phyloP scores from a whole-genome alignment of 345 rosid species.

The Pistacia vera region DNA sequence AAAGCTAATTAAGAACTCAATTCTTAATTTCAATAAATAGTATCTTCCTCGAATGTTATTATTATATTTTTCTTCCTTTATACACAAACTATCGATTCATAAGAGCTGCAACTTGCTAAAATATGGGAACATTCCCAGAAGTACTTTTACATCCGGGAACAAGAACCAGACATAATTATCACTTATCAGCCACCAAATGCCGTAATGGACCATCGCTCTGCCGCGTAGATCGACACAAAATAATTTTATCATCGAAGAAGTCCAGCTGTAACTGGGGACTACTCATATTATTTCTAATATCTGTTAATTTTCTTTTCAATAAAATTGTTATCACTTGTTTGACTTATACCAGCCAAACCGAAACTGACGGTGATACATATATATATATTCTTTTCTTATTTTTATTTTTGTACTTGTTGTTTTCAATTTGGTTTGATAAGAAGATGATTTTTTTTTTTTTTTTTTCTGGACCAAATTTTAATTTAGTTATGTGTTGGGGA shows the following conservation, averaged over 20 bases:
- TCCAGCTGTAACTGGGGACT: slow-evolving; percentile 23
- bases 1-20: too few relatives aligned
- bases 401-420: too few relatives aligned
- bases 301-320: background rate
- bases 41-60: too few relatives aligned
- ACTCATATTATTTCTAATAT: background rate
- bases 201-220: slow-evolving; percentile 1
- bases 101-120: too few relatives aligned
- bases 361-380: background rate
- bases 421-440: background rate
- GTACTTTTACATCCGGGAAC: too few relatives aligned
- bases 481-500: background rate
- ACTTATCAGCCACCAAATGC: slow-evolving; percentile 2
- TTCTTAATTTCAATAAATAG: too few relatives aligned
- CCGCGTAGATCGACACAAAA: background rate
- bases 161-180: background rate
- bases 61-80: too few relatives aligned
- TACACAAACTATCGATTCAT: too few relatives aligned
- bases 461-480: background rate
- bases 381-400: background rate
- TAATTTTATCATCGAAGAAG: background rate
- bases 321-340: background rate
- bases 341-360: background rate
- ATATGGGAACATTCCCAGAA: too few relatives aligned
- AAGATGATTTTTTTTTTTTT: background rate